Evolutionary conservation across 2,329 filamentous ascomycete genomes (phyloP), one percentile per base, ranked within the genome.

Genomic region (Clarireedia homoeocarpa): DNA sequence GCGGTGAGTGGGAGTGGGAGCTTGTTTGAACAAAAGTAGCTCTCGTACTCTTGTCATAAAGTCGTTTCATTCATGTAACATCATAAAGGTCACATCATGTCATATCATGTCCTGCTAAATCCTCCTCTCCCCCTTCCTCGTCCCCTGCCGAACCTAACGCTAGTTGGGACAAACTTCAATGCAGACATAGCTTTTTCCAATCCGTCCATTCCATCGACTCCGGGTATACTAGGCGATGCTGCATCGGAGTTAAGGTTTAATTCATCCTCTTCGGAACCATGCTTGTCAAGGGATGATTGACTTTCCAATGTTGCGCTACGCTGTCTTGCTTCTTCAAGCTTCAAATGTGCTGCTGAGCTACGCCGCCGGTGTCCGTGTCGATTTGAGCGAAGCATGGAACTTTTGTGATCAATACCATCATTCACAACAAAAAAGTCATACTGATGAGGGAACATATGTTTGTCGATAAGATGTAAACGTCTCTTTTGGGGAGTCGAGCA

Each of bases 391-490:
- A 97, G 75, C 72, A 99, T 83, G 17, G 90, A 95, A 45, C 78
- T 84, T 51, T 89, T 82, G 48, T 86, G 86, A 66, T 96, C 92
- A 59, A 96, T 88, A n/a, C 94, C 94, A 59, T 89, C 84, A 62
- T 91, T 89, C 2, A 95, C 86, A 52, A 97, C 82, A 50, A 84
- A 83, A 66, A 95, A 96, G 71, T 95, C 92, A 72, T 91, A 96
- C 65, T 89, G 88, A 68, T 82, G 84, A 10, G 91, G 92, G 68
- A 94, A 99, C 73, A 86, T 80, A 71, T 99, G 94, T 73, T 96
- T 96, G 75, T 96, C 91, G 63, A 96, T 89, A 62, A 96, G 77
- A 75, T 99, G 92, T 69, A 89, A 82, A 36, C 89, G 81, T 46
- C 94, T 82, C 72, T 96, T 97, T 66, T 89, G 84, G 30, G 87